Evolutionary conservation across 306 rosid species (phyloP).

Genomic region (Urtica urens): DNA sequence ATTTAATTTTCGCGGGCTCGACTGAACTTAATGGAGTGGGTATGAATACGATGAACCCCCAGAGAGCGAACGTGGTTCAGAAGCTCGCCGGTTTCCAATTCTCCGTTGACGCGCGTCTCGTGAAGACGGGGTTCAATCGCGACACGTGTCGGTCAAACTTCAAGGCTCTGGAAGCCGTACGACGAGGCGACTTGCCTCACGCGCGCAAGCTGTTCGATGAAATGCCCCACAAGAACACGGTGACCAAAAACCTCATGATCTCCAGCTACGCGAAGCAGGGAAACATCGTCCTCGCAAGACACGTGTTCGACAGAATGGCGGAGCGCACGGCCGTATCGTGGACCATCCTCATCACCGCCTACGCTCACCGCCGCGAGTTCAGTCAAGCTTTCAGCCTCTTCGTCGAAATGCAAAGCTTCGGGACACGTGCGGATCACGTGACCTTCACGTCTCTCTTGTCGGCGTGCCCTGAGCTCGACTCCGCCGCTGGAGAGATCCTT

Average conservation of each 20-base stretch:
- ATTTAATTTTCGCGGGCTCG: too few species aligned
- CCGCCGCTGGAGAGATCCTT: constrained; percentile 30
- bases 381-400: constrained; percentile 53
- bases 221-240: constrained; percentile 58
- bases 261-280: constrained; percentile 54
- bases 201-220: constrained; percentile 63
- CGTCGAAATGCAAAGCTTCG: constrained; percentile 46
- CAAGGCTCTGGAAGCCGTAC: constrained; percentile 26
- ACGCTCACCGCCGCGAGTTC: constrained; percentile 33
- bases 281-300: constrained; percentile 42
- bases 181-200: constrained; percentile 33
- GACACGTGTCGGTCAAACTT: constrained; percentile 53
- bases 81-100: constrained; percentile 25
- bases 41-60: too few species aligned
- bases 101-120: constrained; percentile 40
- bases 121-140: constrained; percentile 73
- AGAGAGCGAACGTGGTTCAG: constrained; percentile 14
- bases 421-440: constrained; percentile 46
- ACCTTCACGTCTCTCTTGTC: constrained; percentile 68
- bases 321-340: constrained; percentile 64
- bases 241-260: constrained; percentile 60
- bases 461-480: constrained; percentile 44
- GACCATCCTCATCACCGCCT: constrained; percentile 76
- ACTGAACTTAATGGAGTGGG: too few species aligned
- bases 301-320: constrained; percentile 48